These are phyloP conservation scores for Hordeum vulgare DNA, from an alignment of 176 grass and related monocot genomes.

Conservation along the genomic window MorexV3_pseudomolecules_assembly NC_058519.1:640671161-640671660, in stretches of 20 bases:
- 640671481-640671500: not conserved
- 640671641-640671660: not conserved
- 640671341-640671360: not conserved
- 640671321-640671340: not conserved
- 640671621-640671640: not conserved
- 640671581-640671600: not conserved
- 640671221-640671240: not conserved
- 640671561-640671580: not conserved
- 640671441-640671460: not conserved
- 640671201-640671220: not conserved
- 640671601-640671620: not conserved
- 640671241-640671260: not conserved
- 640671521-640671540: not conserved
- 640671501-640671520: not conserved
- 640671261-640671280: not conserved
- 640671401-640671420: not conserved
- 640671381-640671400: not conserved
- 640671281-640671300: not conserved
- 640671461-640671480: not conserved
- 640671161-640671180: not conserved
- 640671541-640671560: not conserved
- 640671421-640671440: not conserved
- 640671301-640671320: not conserved
- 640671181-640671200: not conserved
- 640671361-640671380: not conserved